Conservation (phyloP, 352 stramenopile genomes). For the Saprolegnia diclina region DNA sequence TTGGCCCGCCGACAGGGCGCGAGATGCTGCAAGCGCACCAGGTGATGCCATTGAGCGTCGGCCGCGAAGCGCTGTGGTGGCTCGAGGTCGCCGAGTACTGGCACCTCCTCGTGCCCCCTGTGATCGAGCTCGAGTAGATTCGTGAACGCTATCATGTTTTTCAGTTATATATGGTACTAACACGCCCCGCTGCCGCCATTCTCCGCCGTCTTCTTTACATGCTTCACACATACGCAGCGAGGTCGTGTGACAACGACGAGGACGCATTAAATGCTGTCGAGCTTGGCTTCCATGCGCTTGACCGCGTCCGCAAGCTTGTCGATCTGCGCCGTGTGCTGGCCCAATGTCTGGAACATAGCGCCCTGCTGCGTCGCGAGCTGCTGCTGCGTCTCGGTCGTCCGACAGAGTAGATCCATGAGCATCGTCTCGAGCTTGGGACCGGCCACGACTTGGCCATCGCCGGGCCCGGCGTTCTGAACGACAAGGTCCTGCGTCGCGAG, state of each 20-base stretch:
- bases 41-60: conserved; percentile 41
- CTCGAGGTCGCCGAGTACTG: conserved; percentile 73
- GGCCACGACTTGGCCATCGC: conserved; percentile 67
- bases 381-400: conserved; percentile 84
- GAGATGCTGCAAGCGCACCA: conserved; percentile 49
- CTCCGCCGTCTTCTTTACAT: neutral
- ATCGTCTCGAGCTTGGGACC: conserved; percentile 86
- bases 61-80: conserved; percentile 62
- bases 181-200: neutral
- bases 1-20: conserved; percentile 53
- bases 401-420: conserved; percentile 83
- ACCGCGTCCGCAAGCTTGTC: conserved; percentile 81
- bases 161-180: conserved; percentile 9
- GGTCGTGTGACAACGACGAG: too few relatives aligned
- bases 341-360: conserved; percentile 87
- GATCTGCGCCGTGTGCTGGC: conserved; percentile 84
- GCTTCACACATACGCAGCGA: too few relatives aligned
- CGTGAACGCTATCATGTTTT: neutral
- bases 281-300: conserved; percentile 86
- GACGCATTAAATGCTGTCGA: conserved; percentile 49
- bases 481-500: conserved; percentile 61
- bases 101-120: conserved; percentile 7
- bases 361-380: conserved; percentile 85
- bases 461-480: conserved; percentile 44
- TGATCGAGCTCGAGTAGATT: neutral